These are phyloP conservation scores for Aspergillus sparsus DNA, from an alignment of 495 filamentous ascomycete genomes.

Conservation along the genomic window DNA sequence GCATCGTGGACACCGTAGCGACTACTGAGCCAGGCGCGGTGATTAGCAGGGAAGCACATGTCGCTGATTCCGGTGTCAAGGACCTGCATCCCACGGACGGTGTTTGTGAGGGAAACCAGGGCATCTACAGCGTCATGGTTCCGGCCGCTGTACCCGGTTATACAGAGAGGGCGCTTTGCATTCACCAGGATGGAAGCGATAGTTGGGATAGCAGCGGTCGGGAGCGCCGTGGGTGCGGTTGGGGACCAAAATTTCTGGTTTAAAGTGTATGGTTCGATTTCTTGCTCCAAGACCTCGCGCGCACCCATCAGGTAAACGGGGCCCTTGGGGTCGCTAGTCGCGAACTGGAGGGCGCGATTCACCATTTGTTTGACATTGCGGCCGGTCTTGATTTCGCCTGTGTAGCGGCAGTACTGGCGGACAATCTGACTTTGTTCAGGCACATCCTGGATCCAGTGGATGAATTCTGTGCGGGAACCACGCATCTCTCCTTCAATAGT, in stretches of 20 bases:
- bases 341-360: constrained; percentile 80
- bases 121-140: constrained; percentile 63
- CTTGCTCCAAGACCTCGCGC: constrained; percentile 84
- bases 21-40: constrained; percentile 68
- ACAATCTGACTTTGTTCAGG: constrained; percentile 88
- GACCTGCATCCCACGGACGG: constrained; percentile 72
- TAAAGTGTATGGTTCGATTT: constrained; percentile 68
- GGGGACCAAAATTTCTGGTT: constrained; percentile 69
- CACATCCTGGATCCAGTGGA: constrained; percentile 94
- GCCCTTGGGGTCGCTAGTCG: constrained; percentile 72
- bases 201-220: constrained; percentile 57
- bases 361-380: constrained; percentile 93
- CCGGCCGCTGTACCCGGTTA: constrained; percentile 78
- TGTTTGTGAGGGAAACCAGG: constrained; percentile 74
- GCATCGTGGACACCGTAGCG: constrained; percentile 67
- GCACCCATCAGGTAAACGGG: constrained; percentile 81
- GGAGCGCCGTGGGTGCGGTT: constrained; percentile 69
- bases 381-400: constrained; percentile 81
- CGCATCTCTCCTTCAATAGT: constrained; percentile 84
- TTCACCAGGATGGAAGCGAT: constrained; percentile 66
- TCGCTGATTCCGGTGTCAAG: constrained; percentile 85
- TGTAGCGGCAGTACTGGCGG: constrained; percentile 85
- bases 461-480: constrained; percentile 84
- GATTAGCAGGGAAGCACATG: constrained; percentile 83
- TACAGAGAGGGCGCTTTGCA: constrained; percentile 71